Conservation (phyloP, 352 stramenopile genomes). For the Aphanomyces invadans region DNA sequence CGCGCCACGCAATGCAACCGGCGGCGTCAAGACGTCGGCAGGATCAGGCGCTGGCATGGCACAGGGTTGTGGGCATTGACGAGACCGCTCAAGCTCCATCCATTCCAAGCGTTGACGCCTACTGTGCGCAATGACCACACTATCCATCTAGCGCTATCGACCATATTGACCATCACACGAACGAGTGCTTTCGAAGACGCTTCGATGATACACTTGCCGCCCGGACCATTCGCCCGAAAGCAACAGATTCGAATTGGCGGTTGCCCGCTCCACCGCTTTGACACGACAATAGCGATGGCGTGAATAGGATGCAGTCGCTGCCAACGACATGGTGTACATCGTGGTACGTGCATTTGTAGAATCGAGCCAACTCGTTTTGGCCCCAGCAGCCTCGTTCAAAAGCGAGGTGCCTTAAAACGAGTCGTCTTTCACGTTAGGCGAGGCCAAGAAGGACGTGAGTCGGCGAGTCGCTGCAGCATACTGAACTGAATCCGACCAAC, state of each 20-base stretch:
- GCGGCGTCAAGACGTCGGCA: background rate
- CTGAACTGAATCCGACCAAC: constrained; percentile 6
- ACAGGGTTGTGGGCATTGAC: background rate
- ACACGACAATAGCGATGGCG: background rate
- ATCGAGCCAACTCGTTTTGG: constrained; percentile 2
- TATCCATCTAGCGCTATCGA: constrained; percentile 29
- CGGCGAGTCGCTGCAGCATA: background rate
- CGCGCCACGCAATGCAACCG: background rate
- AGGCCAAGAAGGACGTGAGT: background rate
- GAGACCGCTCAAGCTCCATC: constrained; percentile 10
- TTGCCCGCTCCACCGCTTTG: constrained; percentile 8
- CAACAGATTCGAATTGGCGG: no score
- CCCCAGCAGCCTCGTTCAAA: constrained; percentile 8
- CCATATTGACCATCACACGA: constrained; percentile 30
- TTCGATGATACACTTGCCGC: constrained; percentile 29
- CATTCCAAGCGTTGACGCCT: constrained; percentile 1
- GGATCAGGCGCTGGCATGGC: no score
- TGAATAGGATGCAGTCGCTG: constrained; percentile 22
- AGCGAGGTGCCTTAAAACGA: constrained; percentile 6
- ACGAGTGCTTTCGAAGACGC: constrained; percentile 32
- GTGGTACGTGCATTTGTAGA: constrained; percentile 17
- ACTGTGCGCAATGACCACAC: constrained; percentile 42
- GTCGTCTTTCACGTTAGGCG: background rate
- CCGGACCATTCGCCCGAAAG: constrained; percentile 46
- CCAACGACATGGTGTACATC: background rate